Conservation (phyloP, 768 basidiomycete genomes). For the Lactifluus volemus region DNA sequence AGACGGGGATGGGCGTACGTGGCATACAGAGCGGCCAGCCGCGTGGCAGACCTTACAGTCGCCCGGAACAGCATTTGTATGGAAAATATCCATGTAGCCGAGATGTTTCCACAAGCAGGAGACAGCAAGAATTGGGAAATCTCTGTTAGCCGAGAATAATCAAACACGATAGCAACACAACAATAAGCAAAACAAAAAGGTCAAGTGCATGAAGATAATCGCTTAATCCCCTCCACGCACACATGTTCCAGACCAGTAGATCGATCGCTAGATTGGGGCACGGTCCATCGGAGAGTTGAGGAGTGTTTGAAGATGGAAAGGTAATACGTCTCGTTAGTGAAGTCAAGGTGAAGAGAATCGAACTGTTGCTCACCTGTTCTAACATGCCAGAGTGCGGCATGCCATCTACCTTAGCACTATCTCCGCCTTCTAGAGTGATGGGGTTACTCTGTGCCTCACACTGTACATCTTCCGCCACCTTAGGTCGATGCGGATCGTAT, state of each 20-base stretch:
- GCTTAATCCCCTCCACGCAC: neutral
- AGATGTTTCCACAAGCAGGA: neutral
- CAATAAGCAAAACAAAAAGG: neutral
- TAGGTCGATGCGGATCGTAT: neutral
- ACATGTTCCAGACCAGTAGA: neutral
- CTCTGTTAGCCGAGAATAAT: neutral
- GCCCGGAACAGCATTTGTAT: too few species aligned
- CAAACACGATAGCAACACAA: conserved; percentile 16
- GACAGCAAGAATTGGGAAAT: neutral
- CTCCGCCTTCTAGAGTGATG: conserved; percentile 14
- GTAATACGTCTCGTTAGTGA: neutral
- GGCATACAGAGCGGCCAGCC: too few species aligned
- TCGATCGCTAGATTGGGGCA: conserved; percentile 3
- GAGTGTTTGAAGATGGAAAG: conserved; percentile 6
- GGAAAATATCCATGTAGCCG: neutral
- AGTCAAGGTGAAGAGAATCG: neutral
- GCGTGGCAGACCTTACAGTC: too few species aligned
- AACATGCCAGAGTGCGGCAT: conserved; percentile 12
- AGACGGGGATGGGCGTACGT: too few species aligned
- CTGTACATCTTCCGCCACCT: conserved; percentile 11
- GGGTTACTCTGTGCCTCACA: conserved; percentile 12
- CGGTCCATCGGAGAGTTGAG: too few species aligned
- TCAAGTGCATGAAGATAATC: neutral
- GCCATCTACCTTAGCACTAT: conserved; percentile 12
- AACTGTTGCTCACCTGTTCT: conserved; percentile 11